These are phyloP conservation scores for Fraxinus greggii DNA, from an alignment of 305 asterid species.

Conservation along the genomic window DNA sequence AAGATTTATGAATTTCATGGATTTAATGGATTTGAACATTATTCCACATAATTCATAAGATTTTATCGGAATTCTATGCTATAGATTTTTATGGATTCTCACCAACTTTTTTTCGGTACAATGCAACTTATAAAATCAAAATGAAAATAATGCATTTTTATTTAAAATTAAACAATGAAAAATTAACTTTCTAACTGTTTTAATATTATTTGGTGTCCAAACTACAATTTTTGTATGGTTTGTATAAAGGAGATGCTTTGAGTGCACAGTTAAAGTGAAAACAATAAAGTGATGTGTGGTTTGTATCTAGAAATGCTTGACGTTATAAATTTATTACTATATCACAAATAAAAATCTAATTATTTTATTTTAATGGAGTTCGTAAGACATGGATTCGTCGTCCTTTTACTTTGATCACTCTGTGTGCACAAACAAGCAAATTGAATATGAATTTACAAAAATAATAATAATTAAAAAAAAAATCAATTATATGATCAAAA, in stretches of 20 bases:
- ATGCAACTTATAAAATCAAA: neutral
- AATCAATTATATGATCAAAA: neutral
- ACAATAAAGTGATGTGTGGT: neutral
- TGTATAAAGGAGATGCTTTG: neutral
- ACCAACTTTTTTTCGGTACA: neutral
- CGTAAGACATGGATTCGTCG: neutral
- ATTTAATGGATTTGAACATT: neutral
- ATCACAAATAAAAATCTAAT: neutral
- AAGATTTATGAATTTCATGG: neutral
- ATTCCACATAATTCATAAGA: neutral
- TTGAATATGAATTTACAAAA: neutral
- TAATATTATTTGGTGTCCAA: neutral
- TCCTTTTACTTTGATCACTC: neutral
- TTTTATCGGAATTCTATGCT: neutral
- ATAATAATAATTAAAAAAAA: too few relatives aligned
- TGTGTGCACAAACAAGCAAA: neutral
- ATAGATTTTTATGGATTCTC: neutral
- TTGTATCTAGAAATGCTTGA: neutral
- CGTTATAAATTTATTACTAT: neutral
- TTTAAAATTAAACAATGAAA: neutral
- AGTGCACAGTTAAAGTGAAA: neutral
- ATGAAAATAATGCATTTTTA: neutral
- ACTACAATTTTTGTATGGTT: neutral
- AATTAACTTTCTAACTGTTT: too few relatives aligned
- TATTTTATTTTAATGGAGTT: neutral